Conservation (phyloP, 345 rosid species). For the Eucalyptus cladocalyx region DNA sequence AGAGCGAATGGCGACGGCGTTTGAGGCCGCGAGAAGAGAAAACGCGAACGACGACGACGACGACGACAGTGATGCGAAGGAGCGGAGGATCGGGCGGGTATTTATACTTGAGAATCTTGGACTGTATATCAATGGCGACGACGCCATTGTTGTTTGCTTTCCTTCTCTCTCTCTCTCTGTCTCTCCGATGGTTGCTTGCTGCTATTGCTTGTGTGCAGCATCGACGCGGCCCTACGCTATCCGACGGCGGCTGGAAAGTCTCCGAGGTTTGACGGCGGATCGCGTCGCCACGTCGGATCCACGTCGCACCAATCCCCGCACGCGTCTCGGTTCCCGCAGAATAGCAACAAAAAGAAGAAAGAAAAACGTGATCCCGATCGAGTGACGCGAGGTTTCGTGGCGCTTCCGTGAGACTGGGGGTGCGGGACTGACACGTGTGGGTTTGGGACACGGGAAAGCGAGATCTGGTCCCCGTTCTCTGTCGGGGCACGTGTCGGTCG, state of each 20-base stretch:
- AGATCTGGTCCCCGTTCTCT: background rate
- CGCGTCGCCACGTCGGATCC: constrained; percentile 22
- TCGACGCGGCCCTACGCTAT: background rate
- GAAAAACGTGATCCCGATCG: too few relatives aligned
- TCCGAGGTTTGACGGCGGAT: background rate
- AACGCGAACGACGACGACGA: background rate
- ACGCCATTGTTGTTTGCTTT: background rate
- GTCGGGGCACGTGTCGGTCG: background rate
- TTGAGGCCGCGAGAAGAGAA: background rate
- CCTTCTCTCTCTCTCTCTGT: background rate
- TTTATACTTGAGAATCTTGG: constrained; percentile 31
- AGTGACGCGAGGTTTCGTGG: background rate
- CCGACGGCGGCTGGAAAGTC: background rate
- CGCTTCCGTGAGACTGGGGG: background rate
- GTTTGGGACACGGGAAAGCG: accelerated
- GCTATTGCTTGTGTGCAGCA: background rate
- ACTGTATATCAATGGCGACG: background rate
- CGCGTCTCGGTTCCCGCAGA: background rate
- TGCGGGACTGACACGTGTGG: background rate
- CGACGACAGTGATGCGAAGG: constrained; percentile 1
- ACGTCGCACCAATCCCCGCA: background rate
- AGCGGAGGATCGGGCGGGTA: constrained; percentile 4
- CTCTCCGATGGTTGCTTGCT: too few relatives aligned
- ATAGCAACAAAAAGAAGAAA: background rate
- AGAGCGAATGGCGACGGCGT: background rate